Evolutionary conservation across 495 filamentous ascomycete genomes (phyloP).

Genomic region (Aspergillus cristatus): DNA sequence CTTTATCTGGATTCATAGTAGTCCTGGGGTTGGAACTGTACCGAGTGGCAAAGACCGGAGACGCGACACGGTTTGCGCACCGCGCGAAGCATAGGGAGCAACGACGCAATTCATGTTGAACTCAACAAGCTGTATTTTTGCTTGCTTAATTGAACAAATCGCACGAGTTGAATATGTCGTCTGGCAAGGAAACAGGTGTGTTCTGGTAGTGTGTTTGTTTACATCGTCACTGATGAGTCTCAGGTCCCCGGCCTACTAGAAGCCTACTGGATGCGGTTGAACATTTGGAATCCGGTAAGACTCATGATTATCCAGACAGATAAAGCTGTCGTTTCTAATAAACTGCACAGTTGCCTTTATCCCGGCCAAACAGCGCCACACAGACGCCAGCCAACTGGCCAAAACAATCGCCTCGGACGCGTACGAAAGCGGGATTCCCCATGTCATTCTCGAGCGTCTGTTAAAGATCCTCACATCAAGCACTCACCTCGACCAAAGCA

Average conservation of each 20-base stretch:
- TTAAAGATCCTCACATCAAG: slow-evolving; percentile 57
- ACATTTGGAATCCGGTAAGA: slow-evolving; percentile 36
- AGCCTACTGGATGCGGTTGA: slow-evolving; percentile 29
- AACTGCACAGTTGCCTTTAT: slow-evolving; percentile 36
- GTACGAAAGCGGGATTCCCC: slow-evolving; percentile 58
- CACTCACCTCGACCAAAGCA: slow-evolving; percentile 68
- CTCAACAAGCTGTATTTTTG: no score
- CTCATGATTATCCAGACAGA: background rate
- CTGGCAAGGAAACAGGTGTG: slow-evolving; percentile 11
- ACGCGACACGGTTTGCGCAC: background rate
- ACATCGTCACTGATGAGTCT: slow-evolving; percentile 5
- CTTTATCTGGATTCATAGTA: no score
- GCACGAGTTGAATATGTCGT: no score
- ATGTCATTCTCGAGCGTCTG: slow-evolving; percentile 48
- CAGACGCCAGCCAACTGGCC: slow-evolving; percentile 29
- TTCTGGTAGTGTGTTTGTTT: background rate
- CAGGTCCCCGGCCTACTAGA: slow-evolving; percentile 9
- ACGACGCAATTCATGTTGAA: no score
- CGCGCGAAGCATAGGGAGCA: background rate
- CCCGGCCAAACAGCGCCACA: slow-evolving; percentile 34
- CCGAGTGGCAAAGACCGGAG: no score
- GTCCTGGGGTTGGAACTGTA: no score
- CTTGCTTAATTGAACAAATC: no score
- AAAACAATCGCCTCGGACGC: slow-evolving; percentile 41
- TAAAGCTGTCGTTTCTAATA: no score